Evolutionary conservation across 305 asterid species (phyloP), one percentile per base, ranked within the genome.

Genomic region (Fraxinus sp.): DNA sequence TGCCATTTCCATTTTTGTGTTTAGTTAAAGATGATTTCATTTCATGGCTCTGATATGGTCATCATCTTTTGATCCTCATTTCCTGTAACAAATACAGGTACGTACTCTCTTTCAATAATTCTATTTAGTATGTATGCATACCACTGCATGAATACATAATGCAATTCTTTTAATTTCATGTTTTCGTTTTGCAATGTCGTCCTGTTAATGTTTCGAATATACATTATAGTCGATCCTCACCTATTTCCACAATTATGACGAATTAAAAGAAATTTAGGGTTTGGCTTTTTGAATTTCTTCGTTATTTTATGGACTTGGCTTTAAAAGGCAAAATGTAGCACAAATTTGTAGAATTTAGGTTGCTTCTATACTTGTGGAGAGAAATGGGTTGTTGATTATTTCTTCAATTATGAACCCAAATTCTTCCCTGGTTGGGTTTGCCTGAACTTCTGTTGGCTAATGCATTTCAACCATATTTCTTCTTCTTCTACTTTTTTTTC

Each of bases 21-120:
- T 55, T 55, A 11, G 41, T 36, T 36, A 55, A 55, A n/a, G 64
- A 79, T 86, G 78, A 79, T 76, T 79, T 80, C 77, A 16, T 72
- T 72, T 35, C 78, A 64, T 81, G 73, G 80, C 43, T 14, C 43
- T 14, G 28, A 57, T 77, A 1, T 55, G 26, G n/a, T 18, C 10
- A 77, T 83, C 32, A 28, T 82, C 26, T 52, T 59, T 83, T 22
- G 64, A 75, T 81, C 85, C 76, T 70, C 79, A 71, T 64, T 80
- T 72, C 83, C 14, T 71, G 13, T 11, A 41, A 36, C 14, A 35
- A 74, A 33, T 9, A n/a, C 43, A 3, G 80, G 46, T 39, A 3
- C 66, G 46, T 39, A 75, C 55, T 7, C 43, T n/a, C 35, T 16
- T 20, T 52, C 28, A 32, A 72, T 14, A 16, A 33, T 72, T 32